A percentile compares a stretch with the other conserved stretches of the same genome.
These are phyloP conservation scores for Cryptococcus sp. DNA, from an alignment of 1,284 basidiomycete genomes.

Conservation along the genomic window DNA sequence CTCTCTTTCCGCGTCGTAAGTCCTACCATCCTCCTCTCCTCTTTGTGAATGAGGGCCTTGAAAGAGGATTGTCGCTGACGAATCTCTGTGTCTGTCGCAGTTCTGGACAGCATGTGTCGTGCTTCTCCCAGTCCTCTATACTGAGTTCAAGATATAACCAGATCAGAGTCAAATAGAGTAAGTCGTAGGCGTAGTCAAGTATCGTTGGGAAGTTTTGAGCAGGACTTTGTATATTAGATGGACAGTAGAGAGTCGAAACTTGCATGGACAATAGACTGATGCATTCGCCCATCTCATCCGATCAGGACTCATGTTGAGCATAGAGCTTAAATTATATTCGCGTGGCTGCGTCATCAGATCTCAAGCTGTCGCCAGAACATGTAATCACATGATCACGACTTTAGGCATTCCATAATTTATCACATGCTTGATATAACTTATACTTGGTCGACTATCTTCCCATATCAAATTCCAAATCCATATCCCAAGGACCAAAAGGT, in stretches of 20 bases:
- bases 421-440: too few relatives aligned
- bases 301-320: background rate
- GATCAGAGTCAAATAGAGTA: background rate
- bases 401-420: too few relatives aligned
- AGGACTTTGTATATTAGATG: background rate
- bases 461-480: too few relatives aligned
- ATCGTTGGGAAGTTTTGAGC: background rate
- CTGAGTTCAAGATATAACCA: slow-evolving; percentile 61
- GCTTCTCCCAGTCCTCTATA: slow-evolving; percentile 80
- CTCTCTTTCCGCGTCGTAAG: slow-evolving; percentile 64
- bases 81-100: slow-evolving; percentile 49
- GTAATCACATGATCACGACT: slow-evolving; percentile 1
- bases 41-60: background rate
- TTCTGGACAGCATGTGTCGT: slow-evolving; percentile 87
- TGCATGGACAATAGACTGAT: too few relatives aligned
- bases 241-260: background rate
- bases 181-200: background rate
- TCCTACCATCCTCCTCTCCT: slow-evolving; percentile 3
- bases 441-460: too few relatives aligned
- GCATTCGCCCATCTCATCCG: too few relatives aligned
- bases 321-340: background rate
- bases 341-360: background rate
- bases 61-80: background rate
- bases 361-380: background rate
- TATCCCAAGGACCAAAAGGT: too few relatives aligned